These are phyloP conservation scores for Novymonas esmeraldas DNA, from an alignment of 208 protist genomes.

Conservation along the genomic window DNA sequence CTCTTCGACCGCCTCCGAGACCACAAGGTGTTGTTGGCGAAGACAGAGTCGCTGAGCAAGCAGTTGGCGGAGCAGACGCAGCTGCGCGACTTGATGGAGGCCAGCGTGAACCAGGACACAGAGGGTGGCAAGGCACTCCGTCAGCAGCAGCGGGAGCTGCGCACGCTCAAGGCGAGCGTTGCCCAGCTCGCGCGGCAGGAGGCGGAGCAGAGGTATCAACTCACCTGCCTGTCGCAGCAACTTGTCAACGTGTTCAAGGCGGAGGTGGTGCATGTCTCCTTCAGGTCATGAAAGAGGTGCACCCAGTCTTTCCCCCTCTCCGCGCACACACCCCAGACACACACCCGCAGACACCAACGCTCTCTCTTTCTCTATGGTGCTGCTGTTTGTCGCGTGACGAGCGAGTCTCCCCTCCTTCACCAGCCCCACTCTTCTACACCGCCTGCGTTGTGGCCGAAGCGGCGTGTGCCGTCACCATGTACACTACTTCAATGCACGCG, in stretches of 20 bases:
- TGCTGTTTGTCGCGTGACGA: too few relatives aligned
- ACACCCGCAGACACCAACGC: too few relatives aligned
- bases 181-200: conserved; percentile 31
- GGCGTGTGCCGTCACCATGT: too few relatives aligned
- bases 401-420: too few relatives aligned
- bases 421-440: too few relatives aligned
- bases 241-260: conserved; percentile 69
- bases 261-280: conserved; percentile 47
- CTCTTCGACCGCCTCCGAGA: conserved; percentile 46
- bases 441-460: too few relatives aligned
- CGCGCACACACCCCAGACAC: too few relatives aligned
- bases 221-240: conserved; percentile 34
- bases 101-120: conserved; percentile 1
- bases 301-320: not conserved
- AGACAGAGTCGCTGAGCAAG: conserved; percentile 10
- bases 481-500: too few relatives aligned
- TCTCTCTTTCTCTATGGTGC: too few relatives aligned
- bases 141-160: conserved; percentile 10
- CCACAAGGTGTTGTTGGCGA: conserved; percentile 38
- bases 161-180: conserved; percentile 11
- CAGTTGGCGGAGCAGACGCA: conserved; percentile 8
- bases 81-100: conserved; percentile 11
- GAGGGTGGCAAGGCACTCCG: conserved; percentile 21
- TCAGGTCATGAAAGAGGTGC: conserved; percentile 11
- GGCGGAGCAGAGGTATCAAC: conserved; percentile 42